Evolutionary conservation across 371 early-diverging fungal species (phyloP), one percentile per base, ranked within the genome.

Genomic region (Mucor piriformis): DNA sequence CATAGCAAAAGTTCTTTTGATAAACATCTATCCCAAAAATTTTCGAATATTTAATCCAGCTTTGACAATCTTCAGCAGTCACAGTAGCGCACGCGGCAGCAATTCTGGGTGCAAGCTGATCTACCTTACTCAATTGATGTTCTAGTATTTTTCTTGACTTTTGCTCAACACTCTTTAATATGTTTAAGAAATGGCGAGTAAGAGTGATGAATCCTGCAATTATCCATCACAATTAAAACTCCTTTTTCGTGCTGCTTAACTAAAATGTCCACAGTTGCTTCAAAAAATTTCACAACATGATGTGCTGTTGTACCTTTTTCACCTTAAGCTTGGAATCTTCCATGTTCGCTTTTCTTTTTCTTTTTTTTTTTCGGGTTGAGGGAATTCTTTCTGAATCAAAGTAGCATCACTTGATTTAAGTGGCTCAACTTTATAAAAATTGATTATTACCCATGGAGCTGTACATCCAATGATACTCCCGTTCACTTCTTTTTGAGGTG

Each of bases 151-250:
- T 57, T 57, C 50, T 29, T 29, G 29, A 29, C 29, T 29, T 29
- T 29, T 25, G 56, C 40, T 35, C 63, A 62, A 23, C 54, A 62
- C 40, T 56, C 52, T 50, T 62, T 44, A 32, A 62, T 52, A 32
- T 56, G 63, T 24, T 55, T 62, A 33, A 62, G 40, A 53, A 54
- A 56, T 32, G 55, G 40, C 18, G 61, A 58, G 29, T 50, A 7
- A 32, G 44, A 44, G 46, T 55, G 46, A n/a, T 46, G 55, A 33
- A 55, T 46, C 46, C 55, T 55, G 33, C 55, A 44, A 33, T 55
- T 55, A 21, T 55, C 34, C 61, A 61, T 52, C 32, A 52, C 59
- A 46, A 59, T 52, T 16, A 34, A 60, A 4, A 60, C 8, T 3
- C 60, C 54, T 38, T 61, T 53, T 32, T 53, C 48, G 38, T 61